phyloP scores from a whole-genome alignment of 208 protist species.

The Leishmania martiniquensis region DNA sequence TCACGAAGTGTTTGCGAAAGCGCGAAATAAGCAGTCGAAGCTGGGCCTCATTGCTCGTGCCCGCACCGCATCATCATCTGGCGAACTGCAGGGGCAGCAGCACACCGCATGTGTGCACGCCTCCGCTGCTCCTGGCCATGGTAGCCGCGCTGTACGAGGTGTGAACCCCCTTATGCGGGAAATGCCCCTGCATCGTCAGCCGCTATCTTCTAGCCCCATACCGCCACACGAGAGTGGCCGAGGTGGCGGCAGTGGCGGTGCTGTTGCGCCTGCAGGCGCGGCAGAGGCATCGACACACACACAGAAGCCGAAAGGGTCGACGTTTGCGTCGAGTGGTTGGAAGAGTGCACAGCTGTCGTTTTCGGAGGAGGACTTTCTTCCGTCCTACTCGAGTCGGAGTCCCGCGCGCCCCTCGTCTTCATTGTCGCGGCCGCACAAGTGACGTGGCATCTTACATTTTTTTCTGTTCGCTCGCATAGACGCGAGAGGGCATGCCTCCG shows the following conservation, averaged over 20 bases:
- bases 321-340: constrained; percentile 73
- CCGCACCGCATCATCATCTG: neutral
- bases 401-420: neutral
- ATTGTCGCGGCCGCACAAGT: constrained; percentile 12
- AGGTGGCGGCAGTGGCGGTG: neutral
- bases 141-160: constrained; percentile 41
- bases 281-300: neutral
- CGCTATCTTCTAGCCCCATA: neutral
- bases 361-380: constrained; percentile 69
- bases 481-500: neutral
- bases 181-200: constrained; percentile 25
- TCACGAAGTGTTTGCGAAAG: constrained; percentile 41
- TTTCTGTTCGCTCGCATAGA: neutral
- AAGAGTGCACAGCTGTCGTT: constrained; percentile 56
- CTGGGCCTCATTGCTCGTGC: constrained; percentile 8
- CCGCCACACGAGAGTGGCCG: neutral
- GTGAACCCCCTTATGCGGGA: constrained; percentile 71
- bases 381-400: constrained; percentile 11
- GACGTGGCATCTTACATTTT: neutral
- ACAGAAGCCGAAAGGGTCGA: constrained; percentile 39
- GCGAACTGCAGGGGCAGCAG: neutral
- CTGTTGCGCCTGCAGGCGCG: neutral
- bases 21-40: constrained; percentile 31
- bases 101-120: neutral
- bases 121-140: neutral